Evolutionary conservation across 2,329 filamentous ascomycete species (phyloP).

Genomic region (Aspergillus floridensis): DNA sequence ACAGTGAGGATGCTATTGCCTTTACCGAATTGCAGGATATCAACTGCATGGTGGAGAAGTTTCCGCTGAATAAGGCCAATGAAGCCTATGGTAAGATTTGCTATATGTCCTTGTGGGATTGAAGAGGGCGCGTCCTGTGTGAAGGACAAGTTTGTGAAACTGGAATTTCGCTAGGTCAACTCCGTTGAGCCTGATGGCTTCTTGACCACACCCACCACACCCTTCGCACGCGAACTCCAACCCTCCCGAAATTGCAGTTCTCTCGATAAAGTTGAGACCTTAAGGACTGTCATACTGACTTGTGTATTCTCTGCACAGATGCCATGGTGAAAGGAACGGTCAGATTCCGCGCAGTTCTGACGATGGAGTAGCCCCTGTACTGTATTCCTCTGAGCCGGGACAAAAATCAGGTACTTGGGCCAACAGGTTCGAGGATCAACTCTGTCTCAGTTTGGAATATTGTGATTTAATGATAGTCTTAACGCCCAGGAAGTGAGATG

Average conservation of each 20-base stretch:
- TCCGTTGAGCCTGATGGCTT: not conserved
- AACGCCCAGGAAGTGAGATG: not conserved
- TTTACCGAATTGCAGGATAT: constrained; percentile 47
- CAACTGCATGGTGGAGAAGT: constrained; percentile 55
- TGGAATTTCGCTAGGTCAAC: no score
- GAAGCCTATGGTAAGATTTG: constrained; percentile 44
- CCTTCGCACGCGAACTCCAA: not conserved
- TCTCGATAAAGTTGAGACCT: not conserved
- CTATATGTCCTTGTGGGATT: not conserved
- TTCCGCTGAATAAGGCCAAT: constrained; percentile 46
- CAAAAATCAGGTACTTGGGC: not conserved
- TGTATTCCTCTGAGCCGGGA: not conserved
- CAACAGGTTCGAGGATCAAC: not conserved
- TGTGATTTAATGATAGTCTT: no score
- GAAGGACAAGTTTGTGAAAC: not conserved
- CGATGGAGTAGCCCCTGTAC: not conserved
- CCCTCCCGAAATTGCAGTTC: not conserved
- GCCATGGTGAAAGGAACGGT: constrained; percentile 45
- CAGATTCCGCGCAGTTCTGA: not conserved
- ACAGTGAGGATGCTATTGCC: constrained; percentile 52
- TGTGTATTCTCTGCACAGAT: constrained; percentile 28
- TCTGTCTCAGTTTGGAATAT: not conserved
- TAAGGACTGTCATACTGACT: not conserved
- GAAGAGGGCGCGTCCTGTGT: not conserved
- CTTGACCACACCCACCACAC: not conserved